phyloP scores from a whole-genome alignment of 176 grass and related monocot genomes.

The Zea mays region DNA sequence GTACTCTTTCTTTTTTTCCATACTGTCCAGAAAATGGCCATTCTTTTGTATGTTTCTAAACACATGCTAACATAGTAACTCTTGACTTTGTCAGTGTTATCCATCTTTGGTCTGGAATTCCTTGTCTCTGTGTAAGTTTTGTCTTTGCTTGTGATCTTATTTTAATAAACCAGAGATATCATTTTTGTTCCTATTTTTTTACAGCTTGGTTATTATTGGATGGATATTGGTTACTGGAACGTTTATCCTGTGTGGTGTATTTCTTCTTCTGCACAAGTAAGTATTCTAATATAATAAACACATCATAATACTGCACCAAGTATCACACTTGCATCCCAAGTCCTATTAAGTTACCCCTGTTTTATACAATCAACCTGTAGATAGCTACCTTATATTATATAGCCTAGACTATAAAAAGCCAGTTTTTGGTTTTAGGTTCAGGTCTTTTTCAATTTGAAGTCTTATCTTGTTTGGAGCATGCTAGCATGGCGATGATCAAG shows the following conservation, averaged over 20 bases:
- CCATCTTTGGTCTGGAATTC: constrained; percentile 73
- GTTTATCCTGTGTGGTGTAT: constrained; percentile 86
- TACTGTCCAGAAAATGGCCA: not conserved
- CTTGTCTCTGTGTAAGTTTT: constrained; percentile 79
- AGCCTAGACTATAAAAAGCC: not conserved
- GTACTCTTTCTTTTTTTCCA: constrained; percentile 14
- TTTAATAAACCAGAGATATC: not conserved
- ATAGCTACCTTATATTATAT: not conserved
- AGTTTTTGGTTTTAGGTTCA: not conserved
- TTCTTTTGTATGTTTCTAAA: not conserved
- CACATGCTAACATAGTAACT: constrained; percentile 43
- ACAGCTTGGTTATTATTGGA: constrained; percentile 79
- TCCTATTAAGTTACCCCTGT: not conserved
- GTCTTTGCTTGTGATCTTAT: constrained; percentile 16
- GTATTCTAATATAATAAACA: constrained; percentile 22
- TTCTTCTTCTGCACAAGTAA: constrained; percentile 95
- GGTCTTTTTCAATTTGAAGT: not conserved
- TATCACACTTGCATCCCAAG: not conserved
- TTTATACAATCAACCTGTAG: not conserved
- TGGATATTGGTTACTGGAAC: constrained; percentile 95
- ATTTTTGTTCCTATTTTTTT: constrained; percentile 26
- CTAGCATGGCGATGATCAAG: not conserved
- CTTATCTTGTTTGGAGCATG: not conserved
- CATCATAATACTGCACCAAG: not conserved
- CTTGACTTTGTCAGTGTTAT: constrained; percentile 61